These are phyloP conservation scores for Pseudotsuga menziesii DNA, from an alignment of 75 land plant species.

Conservation along the genomic window DNA sequence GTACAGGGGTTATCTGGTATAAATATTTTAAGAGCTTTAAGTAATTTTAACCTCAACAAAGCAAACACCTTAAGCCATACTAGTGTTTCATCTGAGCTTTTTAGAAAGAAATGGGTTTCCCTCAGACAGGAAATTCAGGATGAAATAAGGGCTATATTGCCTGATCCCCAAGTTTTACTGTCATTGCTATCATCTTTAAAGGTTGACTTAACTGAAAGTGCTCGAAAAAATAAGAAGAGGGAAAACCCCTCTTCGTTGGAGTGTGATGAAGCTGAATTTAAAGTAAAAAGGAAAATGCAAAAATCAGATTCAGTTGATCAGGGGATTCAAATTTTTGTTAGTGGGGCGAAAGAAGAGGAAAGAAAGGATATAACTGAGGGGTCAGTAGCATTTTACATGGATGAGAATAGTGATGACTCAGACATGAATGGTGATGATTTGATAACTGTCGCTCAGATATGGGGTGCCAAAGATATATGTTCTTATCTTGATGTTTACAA, in stretches of 20 bases:
- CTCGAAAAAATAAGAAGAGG: slow-evolving; percentile 23
- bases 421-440: slow-evolving; percentile 18
- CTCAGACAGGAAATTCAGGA: slow-evolving; percentile 59
- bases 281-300: slow-evolving; percentile 24
- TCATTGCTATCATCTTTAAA: slow-evolving; percentile 21
- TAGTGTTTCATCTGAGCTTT: not conserved
- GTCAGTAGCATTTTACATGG: slow-evolving; percentile 2
- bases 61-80: not conserved
- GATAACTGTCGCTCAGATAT: slow-evolving; percentile 38
- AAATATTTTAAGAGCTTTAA: not conserved
- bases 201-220: slow-evolving; percentile 12
- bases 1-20: not conserved
- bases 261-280: not conserved
- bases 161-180: slow-evolving; percentile 76
- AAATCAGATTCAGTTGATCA: slow-evolving; percentile 20
- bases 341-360: slow-evolving; percentile 29
- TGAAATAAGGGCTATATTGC: slow-evolving; percentile 52
- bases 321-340: slow-evolving; percentile 40
- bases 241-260: not conserved
- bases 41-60: not conserved
- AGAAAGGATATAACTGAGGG: slow-evolving; percentile 6
- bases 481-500: not conserved
- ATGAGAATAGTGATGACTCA: slow-evolving; percentile 11
- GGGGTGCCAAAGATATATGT: slow-evolving; percentile 36
- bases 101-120: slow-evolving; percentile 28